A percentile compares a stretch with the other conserved stretches of the same genome.
Conservation (phyloP, 1,284 basidiomycete species). For the Volvariella volvacea region DNA sequence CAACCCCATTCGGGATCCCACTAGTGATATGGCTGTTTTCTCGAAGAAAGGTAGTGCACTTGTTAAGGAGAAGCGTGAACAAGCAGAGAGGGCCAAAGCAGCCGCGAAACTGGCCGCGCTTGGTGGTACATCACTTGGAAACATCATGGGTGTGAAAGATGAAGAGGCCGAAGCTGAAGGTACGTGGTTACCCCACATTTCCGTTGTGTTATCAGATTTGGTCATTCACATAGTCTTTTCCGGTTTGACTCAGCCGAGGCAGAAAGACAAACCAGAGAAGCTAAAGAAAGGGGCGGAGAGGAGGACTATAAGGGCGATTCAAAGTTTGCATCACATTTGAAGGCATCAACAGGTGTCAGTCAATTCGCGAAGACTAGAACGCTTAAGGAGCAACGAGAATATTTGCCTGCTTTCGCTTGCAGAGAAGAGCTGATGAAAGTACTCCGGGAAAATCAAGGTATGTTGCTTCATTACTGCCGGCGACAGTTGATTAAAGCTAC, state of each 20-base stretch:
- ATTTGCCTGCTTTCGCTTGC: constrained; percentile 96
- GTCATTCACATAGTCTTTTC: constrained; percentile 65
- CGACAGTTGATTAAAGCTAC: constrained; percentile 3
- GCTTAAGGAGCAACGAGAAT: constrained; percentile 93
- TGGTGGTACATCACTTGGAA: constrained; percentile 90
- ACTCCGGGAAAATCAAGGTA: constrained; percentile 94
- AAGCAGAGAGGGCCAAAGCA: constrained; percentile 92
- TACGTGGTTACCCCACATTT: constrained; percentile 33
- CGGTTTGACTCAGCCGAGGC: constrained; percentile 45
- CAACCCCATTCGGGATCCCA: constrained; percentile 91
- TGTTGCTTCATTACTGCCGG: constrained; percentile 11
- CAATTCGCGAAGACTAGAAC: constrained; percentile 81
- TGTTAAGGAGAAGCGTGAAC: constrained; percentile 93
- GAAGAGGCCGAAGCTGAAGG: constrained; percentile 85
- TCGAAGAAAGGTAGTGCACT: constrained; percentile 92
- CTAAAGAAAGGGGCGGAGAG: constrained; percentile 48
- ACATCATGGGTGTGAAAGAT: constrained; percentile 96
- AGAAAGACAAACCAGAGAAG: constrained; percentile 49
- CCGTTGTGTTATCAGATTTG: constrained; percentile 37
- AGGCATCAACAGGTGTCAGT: constrained; percentile 72
- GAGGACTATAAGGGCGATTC: constrained; percentile 89
- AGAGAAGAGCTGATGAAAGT: constrained; percentile 89
- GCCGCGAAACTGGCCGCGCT: constrained; percentile 92
- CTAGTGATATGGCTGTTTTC: constrained; percentile 94
- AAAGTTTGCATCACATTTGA: constrained; percentile 91